Base-by-base conservation (phyloP, 768 basidiomycete species). In the Podaxis pistillaris region DNA sequence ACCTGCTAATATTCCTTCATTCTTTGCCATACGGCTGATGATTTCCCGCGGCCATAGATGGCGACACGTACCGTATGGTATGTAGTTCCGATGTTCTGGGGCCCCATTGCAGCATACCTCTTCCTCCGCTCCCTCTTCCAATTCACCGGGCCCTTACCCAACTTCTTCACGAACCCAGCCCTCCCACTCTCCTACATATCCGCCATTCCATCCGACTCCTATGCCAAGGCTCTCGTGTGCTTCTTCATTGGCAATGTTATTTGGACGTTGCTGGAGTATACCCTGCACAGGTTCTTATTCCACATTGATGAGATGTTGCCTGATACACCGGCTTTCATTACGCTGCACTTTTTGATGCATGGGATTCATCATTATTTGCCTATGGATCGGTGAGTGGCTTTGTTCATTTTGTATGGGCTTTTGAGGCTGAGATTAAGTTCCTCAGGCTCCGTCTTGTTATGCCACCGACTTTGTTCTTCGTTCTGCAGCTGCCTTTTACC, bases 311-410 rank as follows among this genome's bases (percentile, higher is more conserved):
- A 86, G 8, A 74, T 81, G 69, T 83, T 99, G 22, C 97, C 97
- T 2, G 97, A 99, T 74, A 81, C 78, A 62, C 89, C 90, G 4
- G 76, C 78, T 56, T 92, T 90, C 75, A 80, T 98, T 70, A 86
- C 87, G 47, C 72, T 98, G 26, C 97, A 99, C 72, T 99, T 99
- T 77, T 72, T 93, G 69, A 79, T 93, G 72, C 97, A 98, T 70
- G 97, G 97, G 15, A 87, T 99, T 38, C 97, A 99, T 72, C 97
- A 99, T 74, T 99, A 96, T 71, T 79, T 99, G 66, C 97, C 95
- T 15, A 97, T 98, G 95, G 95, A 97, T 71, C 81, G 87, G 90
- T 93, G 70, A 65, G 84, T 74, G 5, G 44, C 53, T 17, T 51
- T 28, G 11, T 15, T 64, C 19, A 44, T 15, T 44, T 30, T 26